Conservation (phyloP, 768 basidiomycete species). For the Leucosporidium creatinivorum region DNA sequence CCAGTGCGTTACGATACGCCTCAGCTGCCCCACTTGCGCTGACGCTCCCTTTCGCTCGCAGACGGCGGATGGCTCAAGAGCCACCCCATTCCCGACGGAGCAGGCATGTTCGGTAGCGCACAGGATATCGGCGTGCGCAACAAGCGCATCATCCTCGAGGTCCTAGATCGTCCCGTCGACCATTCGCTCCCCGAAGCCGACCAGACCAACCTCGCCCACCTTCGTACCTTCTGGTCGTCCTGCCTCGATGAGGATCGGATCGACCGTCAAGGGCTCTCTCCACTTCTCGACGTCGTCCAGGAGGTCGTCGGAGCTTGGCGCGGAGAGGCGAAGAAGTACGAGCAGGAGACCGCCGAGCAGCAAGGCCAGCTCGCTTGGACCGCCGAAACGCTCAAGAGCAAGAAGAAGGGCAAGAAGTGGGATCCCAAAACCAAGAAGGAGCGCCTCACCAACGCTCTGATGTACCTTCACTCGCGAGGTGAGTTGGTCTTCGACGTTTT, state of each 20-base stretch:
- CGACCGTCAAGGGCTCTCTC: conserved; percentile 62
- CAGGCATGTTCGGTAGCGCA: conserved; percentile 45
- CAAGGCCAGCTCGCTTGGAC: background rate
- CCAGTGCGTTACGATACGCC: conserved; percentile 56
- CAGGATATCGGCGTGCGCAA: conserved; percentile 28
- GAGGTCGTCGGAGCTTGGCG: conserved; percentile 53
- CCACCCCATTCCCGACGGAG: conserved; percentile 81
- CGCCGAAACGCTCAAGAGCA: background rate
- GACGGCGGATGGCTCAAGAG: conserved; percentile 79
- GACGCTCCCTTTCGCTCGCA: conserved; percentile 39
- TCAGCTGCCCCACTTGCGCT: background rate
- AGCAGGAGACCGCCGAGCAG: conserved; percentile 10
- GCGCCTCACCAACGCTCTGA: conserved; percentile 71
- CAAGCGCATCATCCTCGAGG: conserved; percentile 59
- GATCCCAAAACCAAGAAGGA: conserved; percentile 35
- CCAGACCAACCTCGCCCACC: conserved; percentile 47
- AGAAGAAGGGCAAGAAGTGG: conserved; percentile 24
- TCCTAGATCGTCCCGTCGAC: conserved; percentile 53
- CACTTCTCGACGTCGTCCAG: conserved; percentile 61
- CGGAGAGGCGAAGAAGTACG: conserved; percentile 6
- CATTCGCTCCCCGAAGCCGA: conserved; percentile 48
- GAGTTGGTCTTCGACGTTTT: conserved; percentile 21
- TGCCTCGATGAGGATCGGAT: conserved; percentile 75
- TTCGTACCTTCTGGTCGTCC: conserved; percentile 59
- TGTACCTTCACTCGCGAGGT: conserved; percentile 83